Conservation (phyloP, 2,329 filamentous ascomycete species). For the Moelleriella libera region DNA sequence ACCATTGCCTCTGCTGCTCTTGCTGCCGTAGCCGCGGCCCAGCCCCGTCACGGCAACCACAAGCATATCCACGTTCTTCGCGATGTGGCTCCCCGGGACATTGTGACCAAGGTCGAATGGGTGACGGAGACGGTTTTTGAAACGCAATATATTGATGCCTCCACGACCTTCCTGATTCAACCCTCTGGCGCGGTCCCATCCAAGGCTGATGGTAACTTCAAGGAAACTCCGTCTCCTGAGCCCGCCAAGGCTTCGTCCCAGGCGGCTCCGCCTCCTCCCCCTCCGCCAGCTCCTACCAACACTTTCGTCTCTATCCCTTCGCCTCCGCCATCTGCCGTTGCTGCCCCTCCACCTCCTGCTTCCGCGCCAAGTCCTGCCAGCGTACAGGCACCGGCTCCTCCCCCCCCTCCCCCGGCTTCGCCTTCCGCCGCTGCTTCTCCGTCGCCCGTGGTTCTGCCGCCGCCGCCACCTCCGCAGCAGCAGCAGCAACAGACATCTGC, state of each 20-base stretch:
- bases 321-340: conserved; percentile 5
- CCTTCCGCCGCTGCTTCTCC: conserved; percentile 7
- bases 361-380: conserved; percentile 11
- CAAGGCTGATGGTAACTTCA: too few relatives aligned
- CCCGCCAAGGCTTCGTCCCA: background rate
- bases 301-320: conserved; percentile 4
- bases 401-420: conserved; percentile 4
- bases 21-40: conserved; percentile 30
- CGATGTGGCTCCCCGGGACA: conserved; percentile 15
- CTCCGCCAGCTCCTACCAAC: conserved; percentile 1
- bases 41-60: conserved; percentile 29
- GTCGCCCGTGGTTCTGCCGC: conserved; percentile 1
- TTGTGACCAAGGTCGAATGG: conserved; percentile 24
- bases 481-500: too few relatives aligned
- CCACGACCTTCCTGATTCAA: too few relatives aligned
- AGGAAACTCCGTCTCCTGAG: too few relatives aligned
- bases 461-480: too few relatives aligned
- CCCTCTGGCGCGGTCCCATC: too few relatives aligned
- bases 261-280: conserved; percentile 3
- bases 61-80: conserved; percentile 17
- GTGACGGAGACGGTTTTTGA: too few relatives aligned
- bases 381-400: conserved; percentile 3
- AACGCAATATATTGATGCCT: too few relatives aligned
- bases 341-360: conserved; percentile 10
- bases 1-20: conserved; percentile 16